A percentile compares a stretch with the other conserved stretches of the same genome.
Conservation (phyloP, 305 asterid species). For the Fraxinus ornus region DNA sequence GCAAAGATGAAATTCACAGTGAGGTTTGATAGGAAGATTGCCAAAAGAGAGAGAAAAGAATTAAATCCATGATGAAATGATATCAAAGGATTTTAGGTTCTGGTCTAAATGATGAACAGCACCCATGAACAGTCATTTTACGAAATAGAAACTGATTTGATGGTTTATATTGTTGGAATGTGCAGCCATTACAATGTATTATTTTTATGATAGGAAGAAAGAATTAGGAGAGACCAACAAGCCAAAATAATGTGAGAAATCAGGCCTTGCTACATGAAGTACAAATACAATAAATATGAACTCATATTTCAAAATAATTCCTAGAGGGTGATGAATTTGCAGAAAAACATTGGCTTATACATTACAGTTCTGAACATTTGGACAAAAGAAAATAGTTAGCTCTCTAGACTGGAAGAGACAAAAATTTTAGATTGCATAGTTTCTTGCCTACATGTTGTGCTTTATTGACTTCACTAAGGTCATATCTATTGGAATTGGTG, state of each 20-base stretch:
- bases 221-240: not conserved
- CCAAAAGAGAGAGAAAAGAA: not conserved
- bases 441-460: not conserved
- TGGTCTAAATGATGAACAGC: not conserved
- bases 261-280: not conserved
- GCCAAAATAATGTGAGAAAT: not conserved
- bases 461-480: not conserved
- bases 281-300: not conserved
- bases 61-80: not conserved
- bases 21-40: not conserved
- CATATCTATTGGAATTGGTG: not conserved
- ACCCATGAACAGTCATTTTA: not conserved
- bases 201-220: not conserved
- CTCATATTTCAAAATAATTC: not conserved
- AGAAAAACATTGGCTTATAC: not conserved
- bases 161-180: not conserved
- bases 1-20: not conserved
- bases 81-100: not conserved
- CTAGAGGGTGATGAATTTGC: not conserved
- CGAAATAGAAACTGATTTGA: not conserved
- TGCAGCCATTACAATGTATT: not conserved
- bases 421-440: not conserved
- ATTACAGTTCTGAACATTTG: not conserved
- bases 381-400: not conserved
- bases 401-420: not conserved